These are phyloP conservation scores for Pulveroboletus sp. DNA, from an alignment of 768 basidiomycete species.

Conservation along the genomic window DNA sequence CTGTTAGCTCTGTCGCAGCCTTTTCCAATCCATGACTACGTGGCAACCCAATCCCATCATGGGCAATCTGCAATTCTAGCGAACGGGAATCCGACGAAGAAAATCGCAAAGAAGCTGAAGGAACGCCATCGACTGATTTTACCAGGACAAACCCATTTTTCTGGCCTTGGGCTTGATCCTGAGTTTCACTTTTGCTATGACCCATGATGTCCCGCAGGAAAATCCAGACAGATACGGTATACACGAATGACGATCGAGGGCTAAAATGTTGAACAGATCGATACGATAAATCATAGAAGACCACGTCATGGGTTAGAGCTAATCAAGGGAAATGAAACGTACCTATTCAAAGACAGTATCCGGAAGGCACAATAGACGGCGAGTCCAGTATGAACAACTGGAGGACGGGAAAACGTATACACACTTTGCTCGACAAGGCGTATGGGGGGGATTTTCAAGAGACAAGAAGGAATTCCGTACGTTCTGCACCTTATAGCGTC, in stretches of 20 bases:
- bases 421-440: background rate
- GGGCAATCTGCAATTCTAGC: conserved; percentile 12
- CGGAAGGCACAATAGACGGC: background rate
- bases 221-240: too few relatives aligned
- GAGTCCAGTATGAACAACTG: background rate
- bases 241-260: background rate
- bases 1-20: background rate
- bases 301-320: background rate
- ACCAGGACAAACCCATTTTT: background rate
- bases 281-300: background rate
- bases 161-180: background rate
- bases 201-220: background rate
- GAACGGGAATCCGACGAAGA: background rate
- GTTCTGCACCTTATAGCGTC: too few relatives aligned
- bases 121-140: background rate
- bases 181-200: background rate
- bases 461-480: too few relatives aligned
- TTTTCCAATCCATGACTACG: conserved; percentile 8
- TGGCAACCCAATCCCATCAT: background rate
- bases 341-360: background rate
- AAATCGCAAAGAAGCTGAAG: background rate
- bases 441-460: background rate
- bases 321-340: background rate
- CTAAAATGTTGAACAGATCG: background rate
- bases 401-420: background rate